Percentiles rank a stretch among this genome's conserved stretches.
These are phyloP conservation scores for Trametes maxima DNA, from an alignment of 768 basidiomycete genomes.

Conservation along the genomic window DNA sequence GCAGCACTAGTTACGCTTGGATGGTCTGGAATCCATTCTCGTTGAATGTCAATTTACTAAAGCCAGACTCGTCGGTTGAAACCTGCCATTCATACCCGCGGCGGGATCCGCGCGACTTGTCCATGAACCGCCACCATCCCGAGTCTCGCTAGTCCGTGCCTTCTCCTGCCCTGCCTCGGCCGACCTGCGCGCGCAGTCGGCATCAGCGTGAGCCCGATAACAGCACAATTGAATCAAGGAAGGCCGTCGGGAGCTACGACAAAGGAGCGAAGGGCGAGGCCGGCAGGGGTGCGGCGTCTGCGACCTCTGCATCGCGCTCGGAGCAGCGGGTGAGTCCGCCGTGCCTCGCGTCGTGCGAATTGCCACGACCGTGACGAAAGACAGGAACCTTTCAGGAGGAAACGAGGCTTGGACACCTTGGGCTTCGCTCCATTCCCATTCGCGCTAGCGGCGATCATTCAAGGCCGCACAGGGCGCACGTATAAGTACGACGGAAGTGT, in stretches of 20 bases:
- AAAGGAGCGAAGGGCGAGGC: background rate
- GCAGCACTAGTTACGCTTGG: background rate
- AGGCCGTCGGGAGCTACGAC: background rate
- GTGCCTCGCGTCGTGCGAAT: background rate
- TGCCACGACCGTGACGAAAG: background rate
- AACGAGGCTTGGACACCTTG: conserved; percentile 1
- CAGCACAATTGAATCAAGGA: background rate
- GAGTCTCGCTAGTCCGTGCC: background rate
- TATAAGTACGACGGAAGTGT: background rate
- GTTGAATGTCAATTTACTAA: too few species aligned
- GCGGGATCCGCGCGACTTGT: background rate
- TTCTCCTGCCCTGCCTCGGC: background rate
- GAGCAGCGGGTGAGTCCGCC: background rate
- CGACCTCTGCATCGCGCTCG: background rate
- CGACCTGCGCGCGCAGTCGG: background rate
- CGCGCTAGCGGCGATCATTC: conserved; percentile 12
- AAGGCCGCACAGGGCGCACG: background rate
- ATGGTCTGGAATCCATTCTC: background rate
- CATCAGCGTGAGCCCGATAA: background rate
- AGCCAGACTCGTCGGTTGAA: background rate
- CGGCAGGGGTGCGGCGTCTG: background rate
- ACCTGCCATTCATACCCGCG: background rate
- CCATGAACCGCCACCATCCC: conserved; percentile 9
- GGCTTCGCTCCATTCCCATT: background rate
- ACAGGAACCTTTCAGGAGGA: too few species aligned